These are phyloP conservation scores for Parachaetomium inaequale DNA, from an alignment of 495 filamentous ascomycete genomes.

Conservation along the genomic window DNA sequence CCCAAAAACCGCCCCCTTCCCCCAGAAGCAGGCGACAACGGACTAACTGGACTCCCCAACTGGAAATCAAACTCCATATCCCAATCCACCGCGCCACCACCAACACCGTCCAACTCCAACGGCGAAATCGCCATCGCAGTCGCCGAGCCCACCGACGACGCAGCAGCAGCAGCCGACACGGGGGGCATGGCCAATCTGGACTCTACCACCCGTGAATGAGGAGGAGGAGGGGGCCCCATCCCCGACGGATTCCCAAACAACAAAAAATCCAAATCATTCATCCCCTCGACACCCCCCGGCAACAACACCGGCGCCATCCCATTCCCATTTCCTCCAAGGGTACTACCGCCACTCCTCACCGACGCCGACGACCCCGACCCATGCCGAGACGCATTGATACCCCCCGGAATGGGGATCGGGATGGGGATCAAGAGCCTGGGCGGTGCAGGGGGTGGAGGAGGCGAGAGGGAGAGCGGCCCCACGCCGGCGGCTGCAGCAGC, in stretches of 20 bases:
- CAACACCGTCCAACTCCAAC: constrained; percentile 1
- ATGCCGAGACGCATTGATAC: neutral
- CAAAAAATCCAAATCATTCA: constrained; percentile 11
- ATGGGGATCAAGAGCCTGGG: no score
- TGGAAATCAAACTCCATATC: constrained; percentile 16
- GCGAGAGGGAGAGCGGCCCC: neutral
- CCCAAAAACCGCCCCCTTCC: neutral
- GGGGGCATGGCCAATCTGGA: neutral
- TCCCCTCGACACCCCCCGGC: no score
- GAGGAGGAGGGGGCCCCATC: neutral
- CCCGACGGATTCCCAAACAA: constrained; percentile 11
- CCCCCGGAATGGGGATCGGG: neutral
- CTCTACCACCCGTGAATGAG: no score
- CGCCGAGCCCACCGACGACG: neutral
- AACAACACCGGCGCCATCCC: neutral
- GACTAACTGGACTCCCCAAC: constrained; percentile 20
- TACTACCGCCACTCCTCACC: neutral
- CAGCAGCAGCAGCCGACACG: neutral
- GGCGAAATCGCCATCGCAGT: constrained; percentile 6
- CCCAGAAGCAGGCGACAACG: constrained; percentile 4
- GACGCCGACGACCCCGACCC: neutral
- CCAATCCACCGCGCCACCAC: constrained; percentile 2
- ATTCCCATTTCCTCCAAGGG: neutral
- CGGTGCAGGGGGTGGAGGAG: neutral
- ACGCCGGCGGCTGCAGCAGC: no score